Base-by-base conservation (phyloP, 2,329 filamentous ascomycete genomes). In the Intubia oerlemansii region DNA sequence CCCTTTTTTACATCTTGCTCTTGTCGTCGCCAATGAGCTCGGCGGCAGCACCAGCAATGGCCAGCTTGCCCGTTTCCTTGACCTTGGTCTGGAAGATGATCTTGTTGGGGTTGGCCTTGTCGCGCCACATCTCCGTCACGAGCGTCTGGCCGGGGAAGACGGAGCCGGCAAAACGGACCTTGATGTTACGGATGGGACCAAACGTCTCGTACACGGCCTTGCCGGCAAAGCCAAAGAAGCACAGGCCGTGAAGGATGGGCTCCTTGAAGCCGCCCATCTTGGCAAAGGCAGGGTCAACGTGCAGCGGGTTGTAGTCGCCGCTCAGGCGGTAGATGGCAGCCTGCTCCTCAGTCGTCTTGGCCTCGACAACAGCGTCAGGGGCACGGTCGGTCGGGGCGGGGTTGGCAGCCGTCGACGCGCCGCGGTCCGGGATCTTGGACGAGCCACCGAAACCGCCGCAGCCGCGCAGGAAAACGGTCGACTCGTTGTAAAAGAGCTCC, bases 401-500 rank as follows among this genome's bases (percentile, higher is more conserved):
- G 57, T 95, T 84, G 16, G 71, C 57, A 3, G 77, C 73, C 3
- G 80, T 91, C 25, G 78, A 69, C 11, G 75, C 70, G 34, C 85
- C 84, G 32, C 88, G 67, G 43, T 91, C 76, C 12, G 53, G 45
- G 16, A 73, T 70, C 55, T 84, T 85, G 52, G 68, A 71, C 30
- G 71, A 65, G 7, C 88, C 88, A 32, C 76, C 82, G 44, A 95
- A 95, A 31, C 84, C 82, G 38, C 88, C 88, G 33, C 73, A 76
- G 27, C 85, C 85, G 33, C 85, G 73, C 38, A 98, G 69, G 59
- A 98, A 93, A 39, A 84, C 68, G n/a, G 77, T 85, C 38, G 67
- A 69, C 53, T 98, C 88, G 54, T 93, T 95, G 62, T 95, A 95
- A 57, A 95, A 95, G 38, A 98, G 56, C 34, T 90, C 77, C 48